Evolutionary conservation across 805 yeast species (phyloP).

Genomic region (Candida vaughaniae): DNA sequence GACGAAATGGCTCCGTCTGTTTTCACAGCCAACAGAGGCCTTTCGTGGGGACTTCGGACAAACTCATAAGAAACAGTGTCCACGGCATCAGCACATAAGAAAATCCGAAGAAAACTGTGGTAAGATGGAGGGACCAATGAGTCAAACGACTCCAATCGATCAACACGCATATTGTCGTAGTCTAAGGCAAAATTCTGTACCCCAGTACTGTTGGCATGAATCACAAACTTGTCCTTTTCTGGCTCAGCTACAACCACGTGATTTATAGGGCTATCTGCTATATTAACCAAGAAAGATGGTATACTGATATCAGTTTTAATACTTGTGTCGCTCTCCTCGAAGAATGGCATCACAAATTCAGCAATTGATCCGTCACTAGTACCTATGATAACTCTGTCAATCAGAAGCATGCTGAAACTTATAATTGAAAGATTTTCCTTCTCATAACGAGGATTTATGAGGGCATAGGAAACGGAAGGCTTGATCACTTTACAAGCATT

Average conservation of each 20-base stretch:
- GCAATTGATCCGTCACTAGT: conserved; percentile 57
- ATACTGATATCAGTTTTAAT: conserved; percentile 16
- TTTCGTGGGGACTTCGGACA: conserved; percentile 34
- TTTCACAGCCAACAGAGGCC: conserved; percentile 27
- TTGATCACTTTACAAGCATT: conserved; percentile 15
- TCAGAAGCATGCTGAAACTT: conserved; percentile 46
- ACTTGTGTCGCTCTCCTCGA: background rate
- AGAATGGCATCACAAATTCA: conserved; percentile 49
- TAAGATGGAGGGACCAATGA: conserved; percentile 28
- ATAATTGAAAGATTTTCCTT: conserved; percentile 31
- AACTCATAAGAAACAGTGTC: conserved; percentile 31
- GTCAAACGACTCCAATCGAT: conserved; percentile 25
- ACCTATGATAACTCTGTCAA: conserved; percentile 52
- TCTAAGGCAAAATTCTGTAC: conserved; percentile 23
- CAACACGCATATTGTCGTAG: conserved; percentile 24
- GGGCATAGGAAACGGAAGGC: conserved; percentile 24
- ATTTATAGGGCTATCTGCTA: conserved; percentile 32
- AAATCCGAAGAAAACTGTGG: conserved; percentile 25
- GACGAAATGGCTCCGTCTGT: conserved; percentile 31
- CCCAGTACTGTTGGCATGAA: conserved; percentile 33
- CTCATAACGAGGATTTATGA: conserved; percentile 12
- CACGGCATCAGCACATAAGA: conserved; percentile 24
- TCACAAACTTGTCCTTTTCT: conserved; percentile 16
- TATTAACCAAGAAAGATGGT: conserved; percentile 33
- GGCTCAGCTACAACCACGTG: conserved; percentile 27